These are phyloP conservation scores for Petasospora rhodanensis DNA, from an alignment of 1,139 yeast genomes.

Conservation along the genomic window DNA sequence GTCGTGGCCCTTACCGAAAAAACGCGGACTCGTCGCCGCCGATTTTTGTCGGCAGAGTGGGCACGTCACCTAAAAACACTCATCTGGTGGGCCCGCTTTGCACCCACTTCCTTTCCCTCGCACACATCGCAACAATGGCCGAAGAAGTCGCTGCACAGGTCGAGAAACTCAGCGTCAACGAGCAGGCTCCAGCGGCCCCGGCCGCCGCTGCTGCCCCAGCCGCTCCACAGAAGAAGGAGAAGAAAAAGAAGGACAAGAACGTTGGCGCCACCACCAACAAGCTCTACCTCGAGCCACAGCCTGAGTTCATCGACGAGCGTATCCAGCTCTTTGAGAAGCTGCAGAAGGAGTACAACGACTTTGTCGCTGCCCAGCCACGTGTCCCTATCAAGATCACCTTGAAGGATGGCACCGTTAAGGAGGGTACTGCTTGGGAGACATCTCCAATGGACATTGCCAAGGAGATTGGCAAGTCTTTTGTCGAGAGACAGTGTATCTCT, in stretches of 20 bases:
- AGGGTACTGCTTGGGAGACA: conserved; percentile 85
- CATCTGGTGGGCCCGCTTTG: too few species aligned
- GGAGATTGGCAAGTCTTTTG: conserved; percentile 80
- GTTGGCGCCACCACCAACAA: conserved; percentile 28
- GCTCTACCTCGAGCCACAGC: conserved; percentile 68
- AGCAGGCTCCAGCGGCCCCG: conserved; percentile 8
- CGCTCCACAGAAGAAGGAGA: conserved; percentile 20
- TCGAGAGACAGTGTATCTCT: conserved; percentile 85
- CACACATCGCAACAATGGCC: conserved; percentile 27
- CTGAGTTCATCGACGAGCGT: conserved; percentile 77
- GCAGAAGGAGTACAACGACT: conserved; percentile 73
- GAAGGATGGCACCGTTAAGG: conserved; percentile 78
- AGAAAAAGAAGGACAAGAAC: conserved; percentile 27
- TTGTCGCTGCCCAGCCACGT: conserved; percentile 56
- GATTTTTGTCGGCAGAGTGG: too few species aligned
- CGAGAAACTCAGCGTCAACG: conserved; percentile 36
- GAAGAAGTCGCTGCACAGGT: conserved; percentile 49
- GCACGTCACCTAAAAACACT: not conserved
- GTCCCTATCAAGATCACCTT: conserved; percentile 72
- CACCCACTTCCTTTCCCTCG: too few species aligned
- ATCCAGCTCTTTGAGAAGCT: conserved; percentile 74
- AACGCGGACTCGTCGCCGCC: too few species aligned
- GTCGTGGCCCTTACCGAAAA: too few species aligned
- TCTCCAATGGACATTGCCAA: conserved; percentile 83
- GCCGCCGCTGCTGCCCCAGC: conserved; percentile 6